Conservation (phyloP, 345 rosid genomes). For the Passiflora organensis region DNA sequence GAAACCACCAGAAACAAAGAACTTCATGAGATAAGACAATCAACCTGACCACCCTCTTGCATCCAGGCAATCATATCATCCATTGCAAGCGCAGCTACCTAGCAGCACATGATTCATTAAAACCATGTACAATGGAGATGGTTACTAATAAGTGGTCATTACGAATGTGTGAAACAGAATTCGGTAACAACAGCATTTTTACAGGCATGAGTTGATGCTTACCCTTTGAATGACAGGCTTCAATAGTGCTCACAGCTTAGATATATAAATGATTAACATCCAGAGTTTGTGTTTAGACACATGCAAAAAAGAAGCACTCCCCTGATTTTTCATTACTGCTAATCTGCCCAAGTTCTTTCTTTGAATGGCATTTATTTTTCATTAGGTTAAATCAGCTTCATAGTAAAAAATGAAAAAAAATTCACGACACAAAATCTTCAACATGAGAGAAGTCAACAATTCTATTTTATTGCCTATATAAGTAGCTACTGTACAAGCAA, state of each 20-base stretch:
- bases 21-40: slow-evolving; percentile 20
- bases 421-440: no score
- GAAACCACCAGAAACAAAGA: slow-evolving; percentile 7
- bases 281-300: not conserved
- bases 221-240: not conserved
- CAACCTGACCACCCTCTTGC: slow-evolving; percentile 99
- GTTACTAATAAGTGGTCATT: slow-evolving; percentile 43
- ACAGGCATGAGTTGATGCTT: not conserved
- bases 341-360: no score
- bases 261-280: no score
- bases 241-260: not conserved
- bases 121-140: slow-evolving; percentile 63
- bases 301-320: not conserved
- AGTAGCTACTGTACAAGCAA: no score
- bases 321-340: no score
- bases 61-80: slow-evolving; percentile 99
- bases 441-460: no score
- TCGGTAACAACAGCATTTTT: slow-evolving; percentile 8
- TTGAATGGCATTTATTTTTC: no score
- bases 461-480: no score
- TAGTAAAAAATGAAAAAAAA: no score
- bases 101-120: slow-evolving; percentile 73
- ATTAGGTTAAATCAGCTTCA: no score
- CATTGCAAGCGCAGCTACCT: slow-evolving; percentile 99
- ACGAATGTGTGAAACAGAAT: slow-evolving; percentile 25